Evolutionary conservation across 768 basidiomycete genomes (phyloP).

Genomic region (Hysterangium stoloniferum): DNA sequence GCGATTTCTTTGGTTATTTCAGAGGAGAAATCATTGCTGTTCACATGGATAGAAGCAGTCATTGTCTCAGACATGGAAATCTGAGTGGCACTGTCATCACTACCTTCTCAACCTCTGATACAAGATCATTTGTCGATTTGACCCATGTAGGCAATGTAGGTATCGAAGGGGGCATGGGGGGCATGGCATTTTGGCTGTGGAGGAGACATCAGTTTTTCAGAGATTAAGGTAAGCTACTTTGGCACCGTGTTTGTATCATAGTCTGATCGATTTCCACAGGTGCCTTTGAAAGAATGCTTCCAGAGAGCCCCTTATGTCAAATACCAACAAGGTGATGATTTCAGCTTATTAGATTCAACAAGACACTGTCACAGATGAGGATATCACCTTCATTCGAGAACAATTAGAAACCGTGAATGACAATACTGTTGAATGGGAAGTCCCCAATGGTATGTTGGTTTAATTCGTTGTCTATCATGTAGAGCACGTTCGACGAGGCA

Average conservation of each 20-base stretch:
- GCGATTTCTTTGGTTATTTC: too few species aligned
- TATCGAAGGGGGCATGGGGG: too few species aligned
- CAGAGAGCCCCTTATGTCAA: slow-evolving; percentile 40
- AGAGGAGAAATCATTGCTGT: too few species aligned
- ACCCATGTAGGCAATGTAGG: too few species aligned
- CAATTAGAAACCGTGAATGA: slow-evolving; percentile 57
- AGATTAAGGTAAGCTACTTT: slow-evolving; percentile 38
- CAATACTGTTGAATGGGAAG: slow-evolving; percentile 55
- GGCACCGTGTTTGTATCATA: neutral
- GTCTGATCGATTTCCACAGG: slow-evolving; percentile 21
- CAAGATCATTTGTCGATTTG: too few species aligned
- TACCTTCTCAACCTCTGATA: too few species aligned
- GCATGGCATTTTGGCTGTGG: too few species aligned
- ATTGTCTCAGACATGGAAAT: too few species aligned
- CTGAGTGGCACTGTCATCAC: too few species aligned
- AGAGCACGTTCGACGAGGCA: neutral
- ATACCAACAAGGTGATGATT: slow-evolving; percentile 36
- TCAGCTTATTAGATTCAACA: slow-evolving; percentile 50
- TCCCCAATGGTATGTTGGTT: slow-evolving; percentile 45
- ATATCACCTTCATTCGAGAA: slow-evolving; percentile 61
- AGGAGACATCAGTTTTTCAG: slow-evolving; percentile 51
- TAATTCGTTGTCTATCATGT: neutral
- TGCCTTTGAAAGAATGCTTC: slow-evolving; percentile 41
- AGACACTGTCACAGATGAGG: slow-evolving; percentile 62
- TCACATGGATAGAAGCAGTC: too few species aligned